Conservation (phyloP, 179 eudicot species). For the Spinacia oleracea region DNA sequence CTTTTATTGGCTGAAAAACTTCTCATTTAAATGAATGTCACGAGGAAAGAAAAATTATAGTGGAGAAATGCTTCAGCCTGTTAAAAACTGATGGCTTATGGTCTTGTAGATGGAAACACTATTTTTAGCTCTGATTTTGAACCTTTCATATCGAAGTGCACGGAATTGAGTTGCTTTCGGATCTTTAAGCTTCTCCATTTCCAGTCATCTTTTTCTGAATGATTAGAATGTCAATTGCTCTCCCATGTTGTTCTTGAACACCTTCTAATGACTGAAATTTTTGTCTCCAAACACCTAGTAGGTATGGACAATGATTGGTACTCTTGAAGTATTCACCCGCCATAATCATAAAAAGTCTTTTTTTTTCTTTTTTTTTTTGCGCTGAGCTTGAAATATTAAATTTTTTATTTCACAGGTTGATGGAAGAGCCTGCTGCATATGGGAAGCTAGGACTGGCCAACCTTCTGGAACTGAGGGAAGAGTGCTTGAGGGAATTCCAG, state of each 20-base stretch:
- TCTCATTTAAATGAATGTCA: background rate
- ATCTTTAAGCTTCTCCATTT: background rate
- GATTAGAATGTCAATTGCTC: background rate
- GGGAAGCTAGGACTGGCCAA: conserved; percentile 95
- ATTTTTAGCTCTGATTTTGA: background rate
- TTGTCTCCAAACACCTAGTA: background rate
- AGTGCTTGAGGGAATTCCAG: conserved; percentile 93
- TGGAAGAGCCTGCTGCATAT: conserved; percentile 99
- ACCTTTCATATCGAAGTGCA: background rate
- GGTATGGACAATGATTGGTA: background rate
- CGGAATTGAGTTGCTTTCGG: background rate
- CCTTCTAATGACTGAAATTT: background rate
- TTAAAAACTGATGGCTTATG: background rate
- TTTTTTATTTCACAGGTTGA: conserved; percentile 43
- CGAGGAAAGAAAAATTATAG: background rate
- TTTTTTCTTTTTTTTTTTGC: too few species aligned
- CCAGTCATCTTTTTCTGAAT: background rate
- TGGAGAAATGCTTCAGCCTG: background rate
- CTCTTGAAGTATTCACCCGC: background rate
- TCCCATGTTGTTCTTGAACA: background rate
- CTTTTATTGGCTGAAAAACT: background rate
- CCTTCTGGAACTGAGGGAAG: conserved; percentile 95
- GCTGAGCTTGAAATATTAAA: background rate
- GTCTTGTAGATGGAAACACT: background rate
- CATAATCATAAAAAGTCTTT: background rate